These are phyloP conservation scores for Penicillium sclerotigenum DNA, from an alignment of 2,329 filamentous ascomycete genomes.

Conservation along the genomic window DNA sequence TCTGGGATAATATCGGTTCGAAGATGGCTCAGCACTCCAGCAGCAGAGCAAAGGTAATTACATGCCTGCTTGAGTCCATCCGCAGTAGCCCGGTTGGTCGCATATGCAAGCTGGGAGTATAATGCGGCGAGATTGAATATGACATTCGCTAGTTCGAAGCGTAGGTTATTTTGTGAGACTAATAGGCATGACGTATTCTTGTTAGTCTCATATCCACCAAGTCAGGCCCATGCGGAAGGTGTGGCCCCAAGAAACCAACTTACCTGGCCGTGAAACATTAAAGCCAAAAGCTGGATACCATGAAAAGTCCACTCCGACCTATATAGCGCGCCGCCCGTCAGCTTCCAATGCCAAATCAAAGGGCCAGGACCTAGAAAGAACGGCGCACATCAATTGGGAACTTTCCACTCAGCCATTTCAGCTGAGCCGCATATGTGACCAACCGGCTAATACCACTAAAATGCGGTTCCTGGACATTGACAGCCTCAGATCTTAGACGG, in stretches of 20 bases:
- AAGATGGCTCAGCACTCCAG: slow-evolving; percentile 77
- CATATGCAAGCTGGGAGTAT: slow-evolving; percentile 86
- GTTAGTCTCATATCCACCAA: not conserved
- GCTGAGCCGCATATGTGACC: slow-evolving; percentile 85
- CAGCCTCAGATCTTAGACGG: slow-evolving; percentile 74
- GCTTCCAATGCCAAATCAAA: not conserved
- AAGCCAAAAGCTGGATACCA: slow-evolving; percentile 96
- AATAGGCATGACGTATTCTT: not conserved
- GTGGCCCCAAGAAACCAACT: slow-evolving; percentile 11
- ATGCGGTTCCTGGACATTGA: slow-evolving; percentile 85
- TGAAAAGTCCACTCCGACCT: slow-evolving; percentile 91
- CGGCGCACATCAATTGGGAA: slow-evolving; percentile 82
- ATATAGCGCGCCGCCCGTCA: slow-evolving; percentile 9
- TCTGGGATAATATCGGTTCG: slow-evolving; percentile 75
- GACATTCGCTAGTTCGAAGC: slow-evolving; percentile 85
- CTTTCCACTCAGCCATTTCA: slow-evolving; percentile 90
- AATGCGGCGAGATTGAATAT: slow-evolving; percentile 90
- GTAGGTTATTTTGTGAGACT: slow-evolving; percentile 63
- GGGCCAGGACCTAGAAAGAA: slow-evolving; percentile 8
- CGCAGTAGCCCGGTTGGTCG: slow-evolving; percentile 70
- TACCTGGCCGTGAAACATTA: slow-evolving; percentile 68
- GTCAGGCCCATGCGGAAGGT: not conserved
- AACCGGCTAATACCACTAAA: slow-evolving; percentile 80
- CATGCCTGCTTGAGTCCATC: slow-evolving; percentile 86
- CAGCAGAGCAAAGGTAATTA: slow-evolving; percentile 83